phyloP scores from a whole-genome alignment of 805 yeast species.

The Kodamaea lidongshanica region DNA sequence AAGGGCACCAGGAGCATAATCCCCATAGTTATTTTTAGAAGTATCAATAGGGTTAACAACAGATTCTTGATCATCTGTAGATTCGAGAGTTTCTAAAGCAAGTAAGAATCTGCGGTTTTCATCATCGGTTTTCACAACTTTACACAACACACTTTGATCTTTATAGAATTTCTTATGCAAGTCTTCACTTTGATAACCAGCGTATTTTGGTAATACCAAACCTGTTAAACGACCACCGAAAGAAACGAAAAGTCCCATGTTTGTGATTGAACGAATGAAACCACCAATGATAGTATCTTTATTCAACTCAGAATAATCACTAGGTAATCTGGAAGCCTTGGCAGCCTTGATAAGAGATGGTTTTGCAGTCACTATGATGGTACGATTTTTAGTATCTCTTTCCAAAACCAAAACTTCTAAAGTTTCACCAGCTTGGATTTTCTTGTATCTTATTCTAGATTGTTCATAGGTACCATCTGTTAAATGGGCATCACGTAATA shows the following conservation, averaged over 20 bases:
- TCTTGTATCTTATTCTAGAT: slow-evolving; percentile 59
- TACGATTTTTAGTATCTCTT: slow-evolving; percentile 54
- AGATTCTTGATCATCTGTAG: slow-evolving; percentile 17
- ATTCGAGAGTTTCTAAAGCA: slow-evolving; percentile 42
- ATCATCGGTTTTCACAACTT: slow-evolving; percentile 61
- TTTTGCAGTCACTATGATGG: slow-evolving; percentile 61
- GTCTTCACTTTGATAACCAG: slow-evolving; percentile 46
- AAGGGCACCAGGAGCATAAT: slow-evolving; percentile 52
- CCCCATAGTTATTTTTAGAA: slow-evolving; percentile 41
- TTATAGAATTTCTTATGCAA: slow-evolving; percentile 48
- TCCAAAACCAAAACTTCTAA: slow-evolving; percentile 62
- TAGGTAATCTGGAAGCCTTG: slow-evolving; percentile 47
- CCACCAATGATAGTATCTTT: slow-evolving; percentile 55
- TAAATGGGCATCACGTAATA: slow-evolving; percentile 66
- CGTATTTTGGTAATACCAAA: slow-evolving; percentile 67
- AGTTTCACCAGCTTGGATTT: slow-evolving; percentile 54
- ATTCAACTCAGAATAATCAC: slow-evolving; percentile 50
- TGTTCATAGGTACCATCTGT: slow-evolving; percentile 73
- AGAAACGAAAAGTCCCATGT: slow-evolving; percentile 73
- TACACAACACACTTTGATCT: slow-evolving; percentile 67
- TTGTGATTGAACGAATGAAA: slow-evolving; percentile 71
- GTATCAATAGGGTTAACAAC: slow-evolving; percentile 56
- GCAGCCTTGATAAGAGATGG: slow-evolving; percentile 63
- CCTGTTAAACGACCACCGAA: slow-evolving; percentile 82
- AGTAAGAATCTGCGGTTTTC: slow-evolving; percentile 66